These are phyloP conservation scores for Teratosphaeria zuluensis DNA, from an alignment of 2,329 filamentous ascomycete species.

Conservation along the genomic window DNA sequence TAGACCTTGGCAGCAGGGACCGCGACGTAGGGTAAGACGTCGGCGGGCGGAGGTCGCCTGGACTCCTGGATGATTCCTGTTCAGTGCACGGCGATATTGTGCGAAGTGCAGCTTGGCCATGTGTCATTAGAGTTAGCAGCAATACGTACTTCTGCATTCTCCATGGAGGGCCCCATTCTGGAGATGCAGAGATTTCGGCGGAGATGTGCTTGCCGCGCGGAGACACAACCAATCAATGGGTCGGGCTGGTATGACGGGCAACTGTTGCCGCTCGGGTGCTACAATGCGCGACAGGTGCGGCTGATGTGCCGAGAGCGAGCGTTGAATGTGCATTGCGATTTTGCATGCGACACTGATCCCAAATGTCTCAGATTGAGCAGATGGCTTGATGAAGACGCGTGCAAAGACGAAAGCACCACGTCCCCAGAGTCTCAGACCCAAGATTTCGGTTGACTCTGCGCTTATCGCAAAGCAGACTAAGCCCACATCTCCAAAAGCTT, in stretches of 20 bases:
- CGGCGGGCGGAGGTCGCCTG: neutral
- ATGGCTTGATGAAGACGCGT: neutral
- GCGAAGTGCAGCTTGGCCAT: neutral
- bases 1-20: neutral
- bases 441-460: neutral
- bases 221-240: neutral
- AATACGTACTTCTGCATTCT: neutral
- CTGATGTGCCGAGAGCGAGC: neutral
- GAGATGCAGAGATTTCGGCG: neutral
- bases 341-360: neutral
- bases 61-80: neutral
- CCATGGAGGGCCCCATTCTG: neutral
- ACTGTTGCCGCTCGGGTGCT: neutral
- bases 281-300: neutral
- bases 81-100: neutral
- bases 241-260: neutral
- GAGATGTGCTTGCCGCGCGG: neutral
- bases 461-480: neutral
- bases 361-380: neutral
- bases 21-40: neutral
- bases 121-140: neutral
- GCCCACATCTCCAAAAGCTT: neutral
- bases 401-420: neutral
- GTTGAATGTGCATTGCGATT: neutral
- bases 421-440: neutral